phyloP scores from a whole-genome alignment of 1,139 yeast species.

The Starmera stellimalicola region DNA sequence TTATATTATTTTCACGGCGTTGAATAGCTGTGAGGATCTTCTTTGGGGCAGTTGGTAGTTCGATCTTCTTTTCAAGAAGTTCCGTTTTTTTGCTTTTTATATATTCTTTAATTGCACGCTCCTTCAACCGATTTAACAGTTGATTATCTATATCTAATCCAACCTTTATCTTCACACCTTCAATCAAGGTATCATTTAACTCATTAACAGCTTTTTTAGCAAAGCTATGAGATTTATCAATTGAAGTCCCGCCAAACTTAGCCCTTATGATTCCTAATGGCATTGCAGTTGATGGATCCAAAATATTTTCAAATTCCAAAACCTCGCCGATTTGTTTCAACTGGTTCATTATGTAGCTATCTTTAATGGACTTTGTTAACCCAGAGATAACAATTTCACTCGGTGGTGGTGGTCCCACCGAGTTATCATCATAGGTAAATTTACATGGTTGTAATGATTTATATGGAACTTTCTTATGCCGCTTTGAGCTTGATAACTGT shows the following conservation, averaged over 20 bases:
- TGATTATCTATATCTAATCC: conserved; percentile 24
- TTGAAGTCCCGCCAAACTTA: conserved; percentile 45
- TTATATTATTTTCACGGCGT: background rate
- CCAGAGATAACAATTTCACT: conserved; percentile 65
- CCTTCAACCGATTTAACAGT: conserved; percentile 15
- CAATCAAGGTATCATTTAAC: conserved; percentile 25
- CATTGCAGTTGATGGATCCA: conserved; percentile 70
- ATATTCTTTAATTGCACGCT: conserved; percentile 17
- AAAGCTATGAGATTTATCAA: conserved; percentile 41
- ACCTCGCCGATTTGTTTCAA: conserved; percentile 57
- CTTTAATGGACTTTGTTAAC: conserved; percentile 39
- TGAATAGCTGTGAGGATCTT: conserved; percentile 9
- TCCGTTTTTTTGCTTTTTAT: conserved; percentile 9
- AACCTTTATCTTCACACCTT: conserved; percentile 21
- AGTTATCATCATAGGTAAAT: conserved; percentile 54
- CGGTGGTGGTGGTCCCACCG: conserved; percentile 70
- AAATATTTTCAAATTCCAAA: conserved; percentile 45
- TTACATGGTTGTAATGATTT: conserved; percentile 40
- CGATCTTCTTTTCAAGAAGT: conserved; percentile 7
- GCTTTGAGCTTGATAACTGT: conserved; percentile 13
- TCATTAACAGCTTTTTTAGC: conserved; percentile 34
- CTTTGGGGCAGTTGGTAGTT: conserved; percentile 14
- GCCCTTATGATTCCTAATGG: conserved; percentile 70
- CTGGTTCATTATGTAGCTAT: conserved; percentile 37
- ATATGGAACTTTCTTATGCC: conserved; percentile 22